Percentiles rank a stretch among this genome's conserved stretches.
phyloP scores from a whole-genome alignment of 148 eudicot genomes.

The Rhododendron mucronatum region DNA sequence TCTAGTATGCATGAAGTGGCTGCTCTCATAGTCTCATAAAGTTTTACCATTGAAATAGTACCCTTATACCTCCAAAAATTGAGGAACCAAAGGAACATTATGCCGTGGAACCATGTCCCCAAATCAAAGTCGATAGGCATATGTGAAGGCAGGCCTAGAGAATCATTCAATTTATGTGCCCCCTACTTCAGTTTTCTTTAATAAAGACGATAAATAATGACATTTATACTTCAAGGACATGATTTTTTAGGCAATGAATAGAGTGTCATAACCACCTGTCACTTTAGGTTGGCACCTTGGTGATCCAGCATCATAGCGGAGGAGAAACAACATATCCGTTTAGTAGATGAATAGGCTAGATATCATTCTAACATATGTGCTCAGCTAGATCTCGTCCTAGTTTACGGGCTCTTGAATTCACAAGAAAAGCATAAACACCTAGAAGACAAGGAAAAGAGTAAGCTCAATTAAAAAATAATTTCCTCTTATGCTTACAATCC shows the following conservation, averaged over 20 bases:
- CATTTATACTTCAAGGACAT: neutral
- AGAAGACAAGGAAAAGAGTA: neutral
- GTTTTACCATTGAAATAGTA: neutral
- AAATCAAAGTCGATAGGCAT: neutral
- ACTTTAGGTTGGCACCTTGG: neutral
- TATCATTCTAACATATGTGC: neutral
- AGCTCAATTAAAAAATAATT: neutral
- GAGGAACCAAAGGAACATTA: neutral
- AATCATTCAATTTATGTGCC: neutral
- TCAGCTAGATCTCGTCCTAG: neutral
- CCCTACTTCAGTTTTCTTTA: neutral
- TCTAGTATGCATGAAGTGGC: neutral
- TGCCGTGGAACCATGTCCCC: neutral
- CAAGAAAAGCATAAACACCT: neutral
- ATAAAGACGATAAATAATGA: neutral
- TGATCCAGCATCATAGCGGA: neutral
- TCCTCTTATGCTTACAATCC: neutral
- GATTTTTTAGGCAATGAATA: neutral
- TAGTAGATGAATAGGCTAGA: neutral
- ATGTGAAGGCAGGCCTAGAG: neutral
- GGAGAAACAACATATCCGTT: neutral
- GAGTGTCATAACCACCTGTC: neutral
- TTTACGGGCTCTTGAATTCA: neutral
- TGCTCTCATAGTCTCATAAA: neutral
- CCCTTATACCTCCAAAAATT: neutral